Evolutionary conservation across 345 rosid species (phyloP).

Genomic region (Sonneratia caseolaris): DNA sequence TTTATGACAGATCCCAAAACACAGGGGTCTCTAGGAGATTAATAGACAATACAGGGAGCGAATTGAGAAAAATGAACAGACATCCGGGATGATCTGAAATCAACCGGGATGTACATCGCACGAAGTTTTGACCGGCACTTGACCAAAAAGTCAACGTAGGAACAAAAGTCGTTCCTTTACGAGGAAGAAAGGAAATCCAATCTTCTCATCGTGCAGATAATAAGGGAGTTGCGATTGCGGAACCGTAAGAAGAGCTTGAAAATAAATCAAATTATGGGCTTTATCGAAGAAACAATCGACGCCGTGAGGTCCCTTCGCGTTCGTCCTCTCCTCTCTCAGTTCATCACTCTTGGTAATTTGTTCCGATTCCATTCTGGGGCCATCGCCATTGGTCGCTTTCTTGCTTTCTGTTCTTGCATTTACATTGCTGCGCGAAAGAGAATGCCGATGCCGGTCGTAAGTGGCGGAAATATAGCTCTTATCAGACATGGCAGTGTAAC

Average conservation of each 20-base stretch:
- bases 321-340: constrained; percentile 40
- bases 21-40: not conserved
- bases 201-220: not conserved
- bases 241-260: not conserved
- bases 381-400: not conserved
- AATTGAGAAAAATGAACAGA: not conserved
- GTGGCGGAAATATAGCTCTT: no score
- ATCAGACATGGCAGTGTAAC: no score
- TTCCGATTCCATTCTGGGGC: not conserved
- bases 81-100: no score
- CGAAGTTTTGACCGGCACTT: no score
- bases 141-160: not conserved
- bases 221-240: not conserved
- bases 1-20: not conserved
- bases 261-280: constrained; percentile 15
- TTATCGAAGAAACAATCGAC: constrained; percentile 27
- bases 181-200: not conserved
- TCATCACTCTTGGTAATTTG: constrained; percentile 38
- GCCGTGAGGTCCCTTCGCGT: constrained; percentile 38
- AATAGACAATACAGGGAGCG: not conserved
- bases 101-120: no score
- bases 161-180: not conserved
- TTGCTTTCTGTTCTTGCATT: no score
- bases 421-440: not conserved
- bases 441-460: not conserved